Evolutionary conservation across 176 grass and related monocot species (phyloP), one percentile per base, ranked within the genome.

Genomic region (Neostapfia colusana): DNA sequence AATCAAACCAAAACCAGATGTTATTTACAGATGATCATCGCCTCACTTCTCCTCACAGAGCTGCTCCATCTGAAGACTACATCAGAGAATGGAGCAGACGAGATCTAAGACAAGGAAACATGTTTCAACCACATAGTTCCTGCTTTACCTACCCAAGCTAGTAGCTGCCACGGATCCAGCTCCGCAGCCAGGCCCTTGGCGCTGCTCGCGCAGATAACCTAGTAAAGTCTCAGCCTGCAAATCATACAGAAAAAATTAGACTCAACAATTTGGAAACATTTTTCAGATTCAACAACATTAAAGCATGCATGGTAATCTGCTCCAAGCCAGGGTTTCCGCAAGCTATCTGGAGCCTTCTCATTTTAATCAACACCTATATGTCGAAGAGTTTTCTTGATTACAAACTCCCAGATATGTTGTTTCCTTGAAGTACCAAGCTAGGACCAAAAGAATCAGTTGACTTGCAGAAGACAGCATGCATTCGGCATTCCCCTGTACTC

Each of bases 161-260:
- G 54, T 44, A 18, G 87, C 41, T 67, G 65, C 71, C 2, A 78
- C 65, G 10, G 64, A 26, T 58, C 81, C 81, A 57, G 66, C 64
- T 65, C 86, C 68, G 75, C 81, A 63, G 66, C 82, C 82, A 24
- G 53, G 81, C 3, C 89, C 96, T 73, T 95, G 91, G 15, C 92
- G 79, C 70, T 99, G 92, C 78, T 99, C 88, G 1, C 96, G 78
- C 78, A 99, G 58, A 66, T 95, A 95, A 17, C 85, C 76, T 23
- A 99, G 96, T 73, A 99, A 91, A 69, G 87, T 93, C 75, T 93
- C 96, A 8, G 96, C 85, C 96, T 99, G 92, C 37, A 70, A 56
- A 75, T 69, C 48, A 61, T 21, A 65, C 4, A 68, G 51, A 60
- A 64, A 80, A 31, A 8, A 23, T 88, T 17, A 69, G 74, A 37